Conservation (phyloP, 2,329 filamentous ascomycete genomes). For the Fusarium chaquense region DNA sequence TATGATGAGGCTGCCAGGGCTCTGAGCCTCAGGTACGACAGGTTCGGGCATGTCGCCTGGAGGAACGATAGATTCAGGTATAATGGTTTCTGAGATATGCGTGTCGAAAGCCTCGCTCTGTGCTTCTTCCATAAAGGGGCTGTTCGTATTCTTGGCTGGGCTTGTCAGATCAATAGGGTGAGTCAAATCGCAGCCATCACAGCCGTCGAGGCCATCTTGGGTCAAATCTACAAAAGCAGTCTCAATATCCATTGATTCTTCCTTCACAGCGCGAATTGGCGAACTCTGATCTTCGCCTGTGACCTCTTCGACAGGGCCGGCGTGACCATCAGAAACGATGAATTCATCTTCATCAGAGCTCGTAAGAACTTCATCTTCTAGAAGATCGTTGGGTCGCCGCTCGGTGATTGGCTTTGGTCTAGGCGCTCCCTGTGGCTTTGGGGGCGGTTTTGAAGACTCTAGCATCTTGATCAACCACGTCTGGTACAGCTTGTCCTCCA, state of each 20-base stretch:
- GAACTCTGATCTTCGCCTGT: neutral
- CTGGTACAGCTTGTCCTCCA: conserved; percentile 70
- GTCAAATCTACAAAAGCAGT: conserved; percentile 49
- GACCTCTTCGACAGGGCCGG: conserved; percentile 16
- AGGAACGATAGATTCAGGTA: neutral
- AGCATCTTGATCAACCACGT: conserved; percentile 64
- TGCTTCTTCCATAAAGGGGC: neutral
- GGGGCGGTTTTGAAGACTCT: conserved; percentile 55
- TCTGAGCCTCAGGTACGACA: neutral
- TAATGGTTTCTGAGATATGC: neutral
- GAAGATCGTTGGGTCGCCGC: conserved; percentile 5
- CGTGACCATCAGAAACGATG: conserved; percentile 55
- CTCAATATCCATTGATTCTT: conserved; percentile 33
- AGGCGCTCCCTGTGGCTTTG: conserved; percentile 50
- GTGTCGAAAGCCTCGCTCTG: neutral
- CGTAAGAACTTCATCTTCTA: conserved; percentile 63
- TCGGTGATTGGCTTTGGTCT: conserved; percentile 20
- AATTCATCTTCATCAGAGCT: conserved; percentile 66
- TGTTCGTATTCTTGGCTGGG: conserved; percentile 28
- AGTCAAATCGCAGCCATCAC: neutral
- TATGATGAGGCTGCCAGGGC: neutral
- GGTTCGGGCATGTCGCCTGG: neutral
- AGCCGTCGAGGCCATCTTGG: conserved; percentile 40
- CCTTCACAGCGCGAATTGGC: conserved; percentile 29
- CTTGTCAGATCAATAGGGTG: conserved; percentile 47